Percentiles rank a stretch among this genome's conserved stretches.
These are phyloP conservation scores for Debaryomyces sp. DNA, from an alignment of 1,139 yeast species.

Conservation along the genomic window DNA sequence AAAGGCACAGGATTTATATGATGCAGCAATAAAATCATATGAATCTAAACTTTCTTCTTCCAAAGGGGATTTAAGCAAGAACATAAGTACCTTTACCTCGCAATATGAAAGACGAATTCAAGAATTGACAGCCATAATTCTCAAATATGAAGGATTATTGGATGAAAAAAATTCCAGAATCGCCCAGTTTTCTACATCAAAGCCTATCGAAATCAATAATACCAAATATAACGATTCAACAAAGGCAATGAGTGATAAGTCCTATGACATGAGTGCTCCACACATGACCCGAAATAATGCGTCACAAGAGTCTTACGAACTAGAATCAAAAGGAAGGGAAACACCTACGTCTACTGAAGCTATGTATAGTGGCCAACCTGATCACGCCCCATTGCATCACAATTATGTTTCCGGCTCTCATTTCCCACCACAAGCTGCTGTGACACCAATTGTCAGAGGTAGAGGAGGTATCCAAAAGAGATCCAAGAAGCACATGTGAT, in stretches of 20 bases:
- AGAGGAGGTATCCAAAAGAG: constrained; percentile 56
- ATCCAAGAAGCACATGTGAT: constrained; percentile 37
- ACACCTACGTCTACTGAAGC: not conserved
- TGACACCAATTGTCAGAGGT: constrained; percentile 44
- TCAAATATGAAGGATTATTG: constrained; percentile 38
- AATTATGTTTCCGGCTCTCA: not conserved
- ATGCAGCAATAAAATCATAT: constrained; percentile 20
- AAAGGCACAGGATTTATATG: constrained; percentile 19
- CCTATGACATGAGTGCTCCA: not conserved
- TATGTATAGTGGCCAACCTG: not conserved
- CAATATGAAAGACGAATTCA: constrained; percentile 36
- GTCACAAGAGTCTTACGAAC: constrained; percentile 1
- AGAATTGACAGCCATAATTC: constrained; percentile 31
- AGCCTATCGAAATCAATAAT: constrained; percentile 46
- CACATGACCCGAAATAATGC: not conserved
- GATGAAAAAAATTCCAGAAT: constrained; percentile 43
- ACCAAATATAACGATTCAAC: not conserved
- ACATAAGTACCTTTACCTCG: constrained; percentile 21
- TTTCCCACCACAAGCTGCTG: not conserved
- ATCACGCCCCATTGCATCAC: not conserved
- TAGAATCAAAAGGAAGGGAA: not conserved
- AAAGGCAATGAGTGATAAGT: not conserved
- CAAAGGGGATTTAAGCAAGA: constrained; percentile 31
- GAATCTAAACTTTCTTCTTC: constrained; percentile 28
- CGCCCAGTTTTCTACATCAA: constrained; percentile 39